These are phyloP conservation scores for Ceratocystis albifundus DNA, from an alignment of 2,329 filamentous ascomycete genomes.

Conservation along the genomic window DNA sequence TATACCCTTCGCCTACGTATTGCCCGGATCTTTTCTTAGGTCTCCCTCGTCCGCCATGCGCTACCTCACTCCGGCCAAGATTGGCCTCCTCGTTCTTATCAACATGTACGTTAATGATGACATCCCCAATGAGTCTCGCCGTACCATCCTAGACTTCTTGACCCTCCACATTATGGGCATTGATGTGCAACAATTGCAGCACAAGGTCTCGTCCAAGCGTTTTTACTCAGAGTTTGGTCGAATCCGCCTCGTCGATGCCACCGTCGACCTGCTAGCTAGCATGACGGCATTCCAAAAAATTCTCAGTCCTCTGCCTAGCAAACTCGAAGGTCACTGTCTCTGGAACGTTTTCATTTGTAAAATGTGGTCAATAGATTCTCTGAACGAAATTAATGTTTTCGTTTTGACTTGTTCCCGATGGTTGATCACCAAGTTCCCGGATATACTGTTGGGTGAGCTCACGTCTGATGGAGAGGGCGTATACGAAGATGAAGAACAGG, in stretches of 20 bases:
- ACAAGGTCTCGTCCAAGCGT: slow-evolving; percentile 21
- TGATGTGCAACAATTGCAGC: slow-evolving; percentile 26
- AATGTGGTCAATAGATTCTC: slow-evolving; percentile 72
- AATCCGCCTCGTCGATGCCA: slow-evolving; percentile 40
- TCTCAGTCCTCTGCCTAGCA: slow-evolving; percentile 41
- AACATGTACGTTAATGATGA: slow-evolving; percentile 66
- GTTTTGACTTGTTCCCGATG: slow-evolving; percentile 38
- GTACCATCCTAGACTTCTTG: slow-evolving; percentile 69
- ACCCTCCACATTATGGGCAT: slow-evolving; percentile 54
- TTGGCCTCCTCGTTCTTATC: slow-evolving; percentile 69
- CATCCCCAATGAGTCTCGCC: slow-evolving; percentile 57
- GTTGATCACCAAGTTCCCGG: slow-evolving; percentile 14
- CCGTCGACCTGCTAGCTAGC: slow-evolving; percentile 42
- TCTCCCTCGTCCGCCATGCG: slow-evolving; percentile 49
- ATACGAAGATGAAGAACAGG: too few relatives aligned
- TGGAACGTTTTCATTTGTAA: slow-evolving; percentile 75
- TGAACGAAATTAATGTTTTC: slow-evolving; percentile 69
- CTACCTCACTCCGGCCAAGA: slow-evolving; percentile 79
- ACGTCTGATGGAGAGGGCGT: not conserved
- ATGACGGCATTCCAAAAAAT: slow-evolving; percentile 50
- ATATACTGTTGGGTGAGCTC: not conserved
- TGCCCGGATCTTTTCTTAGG: not conserved
- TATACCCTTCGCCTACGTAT: too few relatives aligned
- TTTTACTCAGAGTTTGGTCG: slow-evolving; percentile 24
- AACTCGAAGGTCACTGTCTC: slow-evolving; percentile 61